phyloP scores from a whole-genome alignment of 345 rosid species.

The Salix dunnii region DNA sequence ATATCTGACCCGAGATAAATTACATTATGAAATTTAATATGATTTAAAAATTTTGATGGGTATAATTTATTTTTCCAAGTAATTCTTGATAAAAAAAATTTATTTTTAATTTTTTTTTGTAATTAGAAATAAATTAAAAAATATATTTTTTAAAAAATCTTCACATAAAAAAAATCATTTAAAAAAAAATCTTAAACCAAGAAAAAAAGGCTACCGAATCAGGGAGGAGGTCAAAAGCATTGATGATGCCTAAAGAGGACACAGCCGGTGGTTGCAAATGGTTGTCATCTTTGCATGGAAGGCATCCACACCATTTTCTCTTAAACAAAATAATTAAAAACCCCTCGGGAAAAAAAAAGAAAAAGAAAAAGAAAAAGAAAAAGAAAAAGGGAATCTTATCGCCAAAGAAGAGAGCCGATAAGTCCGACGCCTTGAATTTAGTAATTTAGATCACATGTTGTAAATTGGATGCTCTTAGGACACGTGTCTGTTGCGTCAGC shows the following conservation, averaged over 20 bases:
- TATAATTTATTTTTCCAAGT: no score
- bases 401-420: not conserved
- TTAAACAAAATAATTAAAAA: conserved; percentile 18
- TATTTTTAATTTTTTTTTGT: no score
- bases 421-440: not conserved
- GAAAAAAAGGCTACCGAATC: no score
- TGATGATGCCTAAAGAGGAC: not conserved
- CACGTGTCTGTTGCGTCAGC: conserved; percentile 25
- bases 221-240: not conserved
- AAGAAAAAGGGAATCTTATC: conserved; percentile 31
- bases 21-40: no score
- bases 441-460: conserved; percentile 3
- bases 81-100: no score
- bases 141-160: no score
- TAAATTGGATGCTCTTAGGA: not conserved
- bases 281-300: conserved; percentile 18
- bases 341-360: no score
- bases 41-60: no score
- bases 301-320: conserved; percentile 24
- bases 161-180: no score
- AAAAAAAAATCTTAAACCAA: no score
- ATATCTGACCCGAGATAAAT: accelerated
- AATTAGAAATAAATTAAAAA: no score
- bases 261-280: conserved; percentile 6
- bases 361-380: not conserved